These are phyloP conservation scores for Umbellularia californica DNA, from an alignment of 164 flowering plant species.

Conservation along the genomic window DNA sequence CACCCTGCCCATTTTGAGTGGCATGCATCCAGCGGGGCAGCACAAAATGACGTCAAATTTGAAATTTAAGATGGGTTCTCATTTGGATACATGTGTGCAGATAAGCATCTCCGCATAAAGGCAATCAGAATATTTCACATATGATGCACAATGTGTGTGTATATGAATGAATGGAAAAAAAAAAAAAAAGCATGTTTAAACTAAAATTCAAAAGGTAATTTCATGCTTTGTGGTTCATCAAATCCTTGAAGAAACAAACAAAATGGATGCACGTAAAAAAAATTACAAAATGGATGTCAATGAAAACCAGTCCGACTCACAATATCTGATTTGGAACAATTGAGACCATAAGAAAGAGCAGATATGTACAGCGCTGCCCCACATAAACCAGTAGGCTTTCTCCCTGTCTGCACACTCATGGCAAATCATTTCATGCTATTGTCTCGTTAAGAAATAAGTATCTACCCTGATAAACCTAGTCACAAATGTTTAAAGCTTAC, in stretches of 20 bases:
- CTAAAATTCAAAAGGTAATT: no score
- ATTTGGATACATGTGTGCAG: no score
- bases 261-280: neutral
- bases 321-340: slow-evolving; percentile 63
- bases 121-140: no score
- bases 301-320: slow-evolving; percentile 38
- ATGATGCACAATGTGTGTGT: no score
- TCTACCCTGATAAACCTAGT: neutral
- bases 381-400: slow-evolving; percentile 94
- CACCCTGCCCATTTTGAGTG: no score
- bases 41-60: no score
- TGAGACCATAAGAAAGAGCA: slow-evolving; percentile 73
- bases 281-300: neutral
- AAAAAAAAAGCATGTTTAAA: no score
- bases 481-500: neutral
- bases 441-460: neutral
- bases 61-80: no score
- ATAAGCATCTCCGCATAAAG: no score
- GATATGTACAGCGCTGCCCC: slow-evolving; percentile 92
- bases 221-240: neutral
- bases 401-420: slow-evolving; percentile 63
- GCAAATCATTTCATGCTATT: neutral
- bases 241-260: neutral
- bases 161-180: no score
- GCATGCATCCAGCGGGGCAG: no score